phyloP scores from a whole-genome alignment of 495 filamentous ascomycete species.

The Talaromyces wortmannii region DNA sequence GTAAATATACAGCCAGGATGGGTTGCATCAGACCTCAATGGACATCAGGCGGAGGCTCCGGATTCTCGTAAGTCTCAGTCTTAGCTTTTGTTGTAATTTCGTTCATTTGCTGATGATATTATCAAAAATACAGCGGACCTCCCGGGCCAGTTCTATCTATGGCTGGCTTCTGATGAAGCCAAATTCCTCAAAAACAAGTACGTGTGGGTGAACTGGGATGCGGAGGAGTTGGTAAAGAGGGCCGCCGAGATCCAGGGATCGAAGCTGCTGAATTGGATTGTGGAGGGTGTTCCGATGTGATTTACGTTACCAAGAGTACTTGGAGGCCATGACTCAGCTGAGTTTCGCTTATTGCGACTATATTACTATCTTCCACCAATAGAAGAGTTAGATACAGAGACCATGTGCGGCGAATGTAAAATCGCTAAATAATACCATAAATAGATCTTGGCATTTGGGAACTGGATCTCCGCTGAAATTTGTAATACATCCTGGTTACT shows the following conservation, averaged over 20 bases:
- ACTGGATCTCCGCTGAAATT: too few relatives aligned
- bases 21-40: slow-evolving; percentile 31
- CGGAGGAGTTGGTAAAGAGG: slow-evolving; percentile 45
- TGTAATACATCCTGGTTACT: too few relatives aligned
- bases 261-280: too few relatives aligned
- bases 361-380: too few relatives aligned
- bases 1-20: slow-evolving; percentile 39
- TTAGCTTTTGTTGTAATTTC: not conserved
- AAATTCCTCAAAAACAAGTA: slow-evolving; percentile 35
- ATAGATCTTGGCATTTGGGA: too few relatives aligned
- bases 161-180: slow-evolving; percentile 30
- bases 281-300: too few relatives aligned
- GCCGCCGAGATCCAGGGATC: slow-evolving; percentile 33
- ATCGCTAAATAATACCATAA: too few relatives aligned
- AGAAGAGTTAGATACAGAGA: too few relatives aligned
- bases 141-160: slow-evolving; percentile 19
- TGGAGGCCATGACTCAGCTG: too few relatives aligned
- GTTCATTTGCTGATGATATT: not conserved
- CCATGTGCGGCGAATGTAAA: too few relatives aligned
- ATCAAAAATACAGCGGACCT: not conserved
- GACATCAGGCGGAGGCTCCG: not conserved
- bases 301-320: too few relatives aligned
- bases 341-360: too few relatives aligned
- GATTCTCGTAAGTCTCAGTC: not conserved
- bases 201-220: slow-evolving; percentile 43